Conservation (phyloP, 768 basidiomycete genomes). For the Imleria badia region DNA sequence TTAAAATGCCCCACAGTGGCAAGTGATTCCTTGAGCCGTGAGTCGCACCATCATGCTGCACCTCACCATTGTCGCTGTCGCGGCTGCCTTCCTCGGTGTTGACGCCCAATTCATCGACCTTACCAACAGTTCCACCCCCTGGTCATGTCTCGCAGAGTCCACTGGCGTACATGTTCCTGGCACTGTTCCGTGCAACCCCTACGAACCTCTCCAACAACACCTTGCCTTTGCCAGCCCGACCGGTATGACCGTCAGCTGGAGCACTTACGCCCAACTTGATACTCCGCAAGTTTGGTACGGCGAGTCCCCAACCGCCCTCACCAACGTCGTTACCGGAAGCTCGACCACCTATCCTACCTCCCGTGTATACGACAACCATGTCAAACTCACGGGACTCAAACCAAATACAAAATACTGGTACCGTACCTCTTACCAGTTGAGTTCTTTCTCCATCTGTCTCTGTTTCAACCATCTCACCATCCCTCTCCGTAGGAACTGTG, state of each 20-base stretch:
- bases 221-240: conserved; percentile 25
- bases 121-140: conserved; percentile 6
- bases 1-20: conserved; percentile 2
- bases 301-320: conserved; percentile 16
- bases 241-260: conserved; percentile 31
- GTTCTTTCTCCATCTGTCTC: neutral
- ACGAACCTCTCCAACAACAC: conserved; percentile 28
- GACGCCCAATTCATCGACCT: conserved; percentile 21
- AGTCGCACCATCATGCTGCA: conserved; percentile 3
- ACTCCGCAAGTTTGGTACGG: conserved; percentile 28
- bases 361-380: conserved; percentile 30
- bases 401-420: conserved; percentile 29
- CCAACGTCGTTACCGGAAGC: conserved; percentile 18
- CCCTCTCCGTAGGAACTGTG: conserved; percentile 19
- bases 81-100: conserved; percentile 7
- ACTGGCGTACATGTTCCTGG: conserved; percentile 30
- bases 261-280: conserved; percentile 19
- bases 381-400: conserved; percentile 24
- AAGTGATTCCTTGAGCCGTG: neutral
- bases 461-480: neutral
- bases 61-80: conserved; percentile 3
- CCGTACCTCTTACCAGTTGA: conserved; percentile 26
- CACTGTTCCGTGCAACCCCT: conserved; percentile 27
- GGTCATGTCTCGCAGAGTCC: conserved; percentile 27
- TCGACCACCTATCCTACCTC: conserved; percentile 26